A percentile compares a stretch with the other conserved stretches of the same genome.
phyloP scores from a whole-genome alignment of 345 rosid species.

The Salix viminalis region DNA sequence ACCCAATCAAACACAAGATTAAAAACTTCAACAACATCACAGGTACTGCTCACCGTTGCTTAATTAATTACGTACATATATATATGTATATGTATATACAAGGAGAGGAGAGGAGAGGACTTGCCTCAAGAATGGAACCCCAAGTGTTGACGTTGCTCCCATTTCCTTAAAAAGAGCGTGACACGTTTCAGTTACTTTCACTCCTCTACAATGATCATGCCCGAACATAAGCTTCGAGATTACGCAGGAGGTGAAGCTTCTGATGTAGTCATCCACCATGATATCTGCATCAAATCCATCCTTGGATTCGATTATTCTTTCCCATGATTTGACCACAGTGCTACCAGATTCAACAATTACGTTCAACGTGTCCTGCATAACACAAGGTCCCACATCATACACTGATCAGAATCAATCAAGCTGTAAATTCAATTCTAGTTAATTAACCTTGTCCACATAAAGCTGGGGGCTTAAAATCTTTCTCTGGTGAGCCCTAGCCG shows the following conservation, averaged over 20 bases:
- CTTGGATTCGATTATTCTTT: not conserved
- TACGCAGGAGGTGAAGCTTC: conserved; percentile 14
- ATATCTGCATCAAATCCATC: conserved; percentile 8
- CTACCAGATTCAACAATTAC: conserved; percentile 7
- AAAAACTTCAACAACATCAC: no score
- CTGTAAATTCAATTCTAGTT: not conserved
- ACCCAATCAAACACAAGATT: no score
- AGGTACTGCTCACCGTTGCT: no score
- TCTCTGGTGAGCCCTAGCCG: conserved; percentile 33
- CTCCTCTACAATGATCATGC: conserved; percentile 4
- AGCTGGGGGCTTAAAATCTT: conserved; percentile 32
- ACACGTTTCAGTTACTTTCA: not conserved
- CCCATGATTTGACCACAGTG: conserved; percentile 11
- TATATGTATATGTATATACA: no score
- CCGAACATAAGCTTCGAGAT: conserved; percentile 12
- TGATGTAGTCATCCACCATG: conserved; percentile 7
- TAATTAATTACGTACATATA: no score
- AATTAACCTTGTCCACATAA: conserved; percentile 15
- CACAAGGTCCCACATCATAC: not conserved
- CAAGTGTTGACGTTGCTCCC: not conserved
- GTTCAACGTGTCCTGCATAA: conserved; percentile 8
- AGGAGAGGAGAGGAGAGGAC: not conserved
- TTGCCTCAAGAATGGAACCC: no score
- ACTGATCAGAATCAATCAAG: not conserved
- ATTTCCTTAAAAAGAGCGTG: not conserved